phyloP scores from a whole-genome alignment of 2,329 filamentous ascomycete species.

The Sporothrix inflata region DNA sequence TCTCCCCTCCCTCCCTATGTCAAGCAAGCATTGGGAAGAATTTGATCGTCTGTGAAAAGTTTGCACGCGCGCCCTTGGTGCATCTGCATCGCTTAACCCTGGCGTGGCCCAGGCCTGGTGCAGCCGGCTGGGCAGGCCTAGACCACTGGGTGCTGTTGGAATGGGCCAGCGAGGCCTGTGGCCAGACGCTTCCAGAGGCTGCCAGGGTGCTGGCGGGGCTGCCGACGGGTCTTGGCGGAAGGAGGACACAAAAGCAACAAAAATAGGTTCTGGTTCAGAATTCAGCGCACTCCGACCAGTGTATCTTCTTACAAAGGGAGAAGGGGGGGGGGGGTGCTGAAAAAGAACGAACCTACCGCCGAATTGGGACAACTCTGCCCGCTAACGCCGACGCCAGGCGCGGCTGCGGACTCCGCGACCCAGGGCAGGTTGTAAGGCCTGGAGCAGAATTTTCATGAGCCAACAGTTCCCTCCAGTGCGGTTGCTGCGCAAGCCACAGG shows the following conservation, averaged over 20 bases:
- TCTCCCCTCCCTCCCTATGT: not conserved
- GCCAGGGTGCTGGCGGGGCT: constrained; percentile 14
- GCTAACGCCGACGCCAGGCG: constrained; percentile 24
- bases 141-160: not conserved
- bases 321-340: not conserved
- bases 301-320: no score
- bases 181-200: constrained; percentile 17
- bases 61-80: not conserved
- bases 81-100: not conserved
- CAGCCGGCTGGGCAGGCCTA: not conserved
- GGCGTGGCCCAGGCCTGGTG: constrained; percentile 1
- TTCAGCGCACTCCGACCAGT: no score
- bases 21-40: not conserved
- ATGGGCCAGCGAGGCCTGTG: constrained; percentile 1
- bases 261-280: not conserved
- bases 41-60: not conserved
- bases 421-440: not conserved
- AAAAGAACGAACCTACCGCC: no score
- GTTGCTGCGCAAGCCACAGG: not conserved
- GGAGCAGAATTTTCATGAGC: not conserved
- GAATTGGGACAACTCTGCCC: not conserved
- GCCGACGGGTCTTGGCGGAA: constrained; percentile 18
- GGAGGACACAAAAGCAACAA: not conserved
- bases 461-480: not conserved
- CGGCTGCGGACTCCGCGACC: constrained; percentile 4